Conservation (phyloP, 192 early-diverging fungal genomes). For the Coemansia sp. region DNA sequence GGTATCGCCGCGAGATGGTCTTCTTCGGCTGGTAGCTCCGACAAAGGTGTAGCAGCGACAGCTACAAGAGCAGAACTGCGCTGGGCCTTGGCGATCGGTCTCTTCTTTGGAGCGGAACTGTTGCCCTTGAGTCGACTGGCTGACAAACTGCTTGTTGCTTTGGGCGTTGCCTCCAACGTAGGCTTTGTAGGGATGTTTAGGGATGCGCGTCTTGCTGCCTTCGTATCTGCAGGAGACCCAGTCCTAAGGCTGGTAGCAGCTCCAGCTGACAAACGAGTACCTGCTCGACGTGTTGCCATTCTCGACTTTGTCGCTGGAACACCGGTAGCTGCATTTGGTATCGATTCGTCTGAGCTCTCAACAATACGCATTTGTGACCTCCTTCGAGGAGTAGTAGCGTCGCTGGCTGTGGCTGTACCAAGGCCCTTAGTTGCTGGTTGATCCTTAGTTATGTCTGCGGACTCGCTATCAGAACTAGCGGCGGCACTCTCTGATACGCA, state of each 20-base stretch:
- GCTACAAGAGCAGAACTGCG: background rate
- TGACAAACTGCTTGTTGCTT: conserved; percentile 3
- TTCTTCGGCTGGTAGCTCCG: background rate
- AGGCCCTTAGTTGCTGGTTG: background rate
- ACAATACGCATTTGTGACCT: background rate
- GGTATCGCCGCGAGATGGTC: background rate
- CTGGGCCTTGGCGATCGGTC: background rate
- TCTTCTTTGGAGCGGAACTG: background rate
- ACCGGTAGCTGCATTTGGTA: background rate
- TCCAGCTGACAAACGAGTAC: conserved; percentile 1
- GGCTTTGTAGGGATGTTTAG: conserved; percentile 9
- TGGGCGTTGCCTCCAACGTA: background rate
- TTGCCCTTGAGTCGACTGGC: conserved; percentile 4
- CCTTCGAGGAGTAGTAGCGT: background rate
- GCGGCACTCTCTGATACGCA: background rate
- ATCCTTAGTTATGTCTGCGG: background rate
- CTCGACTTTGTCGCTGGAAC: background rate
- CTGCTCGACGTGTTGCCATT: background rate
- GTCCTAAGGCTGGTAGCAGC: background rate
- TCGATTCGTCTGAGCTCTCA: conserved; percentile 34
- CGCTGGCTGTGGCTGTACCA: background rate
- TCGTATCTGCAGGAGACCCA: background rate
- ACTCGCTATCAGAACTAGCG: background rate
- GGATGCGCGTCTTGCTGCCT: background rate
- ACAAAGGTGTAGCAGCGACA: background rate